These are phyloP conservation scores for Aspergillus fischeri DNA, from an alignment of 2,329 filamentous ascomycete genomes.

Conservation along the genomic window DNA sequence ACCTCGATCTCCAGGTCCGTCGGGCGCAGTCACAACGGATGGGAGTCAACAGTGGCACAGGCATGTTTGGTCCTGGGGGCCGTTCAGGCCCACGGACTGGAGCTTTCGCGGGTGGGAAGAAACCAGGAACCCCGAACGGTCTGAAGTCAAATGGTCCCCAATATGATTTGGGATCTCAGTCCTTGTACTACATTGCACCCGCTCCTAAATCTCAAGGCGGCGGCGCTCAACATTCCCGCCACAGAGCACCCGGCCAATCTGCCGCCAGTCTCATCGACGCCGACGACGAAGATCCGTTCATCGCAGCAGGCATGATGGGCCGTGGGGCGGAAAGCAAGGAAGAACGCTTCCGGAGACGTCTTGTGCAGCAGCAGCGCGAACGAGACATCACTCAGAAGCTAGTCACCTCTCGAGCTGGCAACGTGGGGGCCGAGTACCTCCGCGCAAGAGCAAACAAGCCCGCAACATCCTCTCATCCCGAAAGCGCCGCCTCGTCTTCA, in stretches of 20 bases:
- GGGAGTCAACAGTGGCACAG: constrained; percentile 71
- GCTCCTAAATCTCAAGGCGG: constrained; percentile 20
- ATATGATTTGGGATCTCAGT: constrained; percentile 40
- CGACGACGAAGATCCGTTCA: constrained; percentile 40
- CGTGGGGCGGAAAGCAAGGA: constrained; percentile 40
- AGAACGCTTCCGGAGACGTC: constrained; percentile 39
- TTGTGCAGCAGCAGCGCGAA: constrained; percentile 42
- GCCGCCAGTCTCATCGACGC: constrained; percentile 41
- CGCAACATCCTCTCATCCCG: constrained; percentile 15
- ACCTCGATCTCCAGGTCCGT: constrained; percentile 75
- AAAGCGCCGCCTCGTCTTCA: constrained; percentile 1
- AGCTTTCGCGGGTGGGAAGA: constrained; percentile 27
- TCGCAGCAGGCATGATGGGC: constrained; percentile 35
- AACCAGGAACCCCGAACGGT: constrained; percentile 19
- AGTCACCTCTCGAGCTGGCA: constrained; percentile 28
- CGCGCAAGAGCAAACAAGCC: constrained; percentile 26
- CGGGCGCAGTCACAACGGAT: constrained; percentile 66
- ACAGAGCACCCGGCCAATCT: constrained; percentile 24
- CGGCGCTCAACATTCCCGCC: constrained; percentile 18
- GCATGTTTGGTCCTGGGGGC: constrained; percentile 42
- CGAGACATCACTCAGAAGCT: constrained; percentile 43
- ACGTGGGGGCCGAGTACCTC: constrained; percentile 44
- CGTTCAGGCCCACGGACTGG: constrained; percentile 42
- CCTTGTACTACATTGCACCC: constrained; percentile 43
- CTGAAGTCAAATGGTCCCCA: constrained; percentile 34